Conservation (phyloP, 768 basidiomycete genomes). For the Calocera cornea region DNA sequence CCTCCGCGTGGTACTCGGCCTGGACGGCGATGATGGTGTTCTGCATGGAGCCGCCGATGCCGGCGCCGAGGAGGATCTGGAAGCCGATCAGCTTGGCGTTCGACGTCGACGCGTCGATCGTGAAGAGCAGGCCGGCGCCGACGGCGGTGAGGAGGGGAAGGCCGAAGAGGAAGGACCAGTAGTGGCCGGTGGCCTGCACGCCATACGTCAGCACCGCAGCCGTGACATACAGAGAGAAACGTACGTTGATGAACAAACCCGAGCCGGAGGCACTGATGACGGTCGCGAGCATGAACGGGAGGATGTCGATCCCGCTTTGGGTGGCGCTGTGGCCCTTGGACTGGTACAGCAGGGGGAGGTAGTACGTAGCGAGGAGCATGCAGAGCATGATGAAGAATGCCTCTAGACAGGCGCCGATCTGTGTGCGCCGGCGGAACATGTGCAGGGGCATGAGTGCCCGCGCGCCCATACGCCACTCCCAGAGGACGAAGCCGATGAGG, state of each 20-base stretch:
- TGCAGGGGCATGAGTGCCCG: slow-evolving; percentile 25
- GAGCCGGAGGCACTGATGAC: slow-evolving; percentile 21
- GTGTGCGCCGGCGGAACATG: slow-evolving; percentile 23
- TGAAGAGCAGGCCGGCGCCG: slow-evolving; percentile 28
- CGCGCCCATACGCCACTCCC: slow-evolving; percentile 26
- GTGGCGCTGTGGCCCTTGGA: slow-evolving; percentile 18
- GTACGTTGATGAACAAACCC: slow-evolving; percentile 9
- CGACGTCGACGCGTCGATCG: slow-evolving; percentile 19
- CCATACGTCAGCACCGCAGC: not conserved
- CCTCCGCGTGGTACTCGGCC: slow-evolving; percentile 23
- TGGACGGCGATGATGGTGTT: slow-evolving; percentile 30
- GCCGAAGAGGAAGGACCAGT: not conserved
- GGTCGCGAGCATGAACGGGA: slow-evolving; percentile 23
- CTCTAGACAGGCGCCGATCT: slow-evolving; percentile 17
- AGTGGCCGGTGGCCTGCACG: not conserved
- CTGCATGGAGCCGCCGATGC: slow-evolving; percentile 26
- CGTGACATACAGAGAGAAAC: no score
- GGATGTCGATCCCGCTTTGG: slow-evolving; percentile 25
- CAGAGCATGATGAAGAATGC: slow-evolving; percentile 10
- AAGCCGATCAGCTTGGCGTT: slow-evolving; percentile 23
- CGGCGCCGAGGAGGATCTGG: slow-evolving; percentile 28
- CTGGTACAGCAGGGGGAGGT: slow-evolving; percentile 16
- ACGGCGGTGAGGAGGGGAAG: slow-evolving; percentile 18
- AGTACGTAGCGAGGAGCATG: slow-evolving; percentile 9
- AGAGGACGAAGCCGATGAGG: slow-evolving; percentile 4